phyloP scores from a whole-genome alignment of 1,139 yeast species.

The Geotrichum klebahnii region DNA sequence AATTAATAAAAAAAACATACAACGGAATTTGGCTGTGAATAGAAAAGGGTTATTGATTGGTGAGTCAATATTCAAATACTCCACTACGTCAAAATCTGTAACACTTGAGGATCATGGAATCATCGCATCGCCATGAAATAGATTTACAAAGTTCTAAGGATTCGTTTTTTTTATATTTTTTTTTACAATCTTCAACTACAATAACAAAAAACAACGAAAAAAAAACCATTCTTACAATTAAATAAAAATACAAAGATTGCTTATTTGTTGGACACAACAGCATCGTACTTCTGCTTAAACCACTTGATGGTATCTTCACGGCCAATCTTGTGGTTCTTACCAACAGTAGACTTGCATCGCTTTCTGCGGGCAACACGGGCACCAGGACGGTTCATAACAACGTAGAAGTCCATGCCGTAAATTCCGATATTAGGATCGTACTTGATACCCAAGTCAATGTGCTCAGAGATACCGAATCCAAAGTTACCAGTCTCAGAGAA shows the following conservation, averaged over 20 bases:
- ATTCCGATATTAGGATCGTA: constrained; percentile 99
- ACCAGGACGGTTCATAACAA: constrained; percentile 99
- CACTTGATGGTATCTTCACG: constrained; percentile 94
- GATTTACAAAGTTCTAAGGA: no score
- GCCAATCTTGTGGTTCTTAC: constrained; percentile 87
- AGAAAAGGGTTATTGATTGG: no score
- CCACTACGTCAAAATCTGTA: no score
- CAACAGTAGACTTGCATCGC: constrained; percentile 86
- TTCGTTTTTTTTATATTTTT: no score
- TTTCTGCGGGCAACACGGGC: constrained; percentile 98
- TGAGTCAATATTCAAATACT: no score
- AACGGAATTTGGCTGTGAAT: no score
- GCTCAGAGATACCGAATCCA: constrained; percentile 99
- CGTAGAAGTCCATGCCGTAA: constrained; percentile 99
- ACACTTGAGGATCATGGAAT: no score
- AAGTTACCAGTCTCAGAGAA: constrained; percentile 68
- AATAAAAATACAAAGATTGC: constrained; percentile 13
- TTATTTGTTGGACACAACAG: constrained; percentile 86
- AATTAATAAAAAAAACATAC: no score
- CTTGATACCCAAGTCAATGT: constrained; percentile 99
- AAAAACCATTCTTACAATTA: constrained; percentile 15
- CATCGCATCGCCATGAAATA: no score
- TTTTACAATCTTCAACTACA: no score
- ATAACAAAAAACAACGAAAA: no score
- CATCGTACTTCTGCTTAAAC: constrained; percentile 99